Evolutionary conservation across 2,329 filamentous ascomycete species (phyloP), one percentile per base, ranked within the genome.

Genomic region (Arthrobotrys musiformis): DNA sequence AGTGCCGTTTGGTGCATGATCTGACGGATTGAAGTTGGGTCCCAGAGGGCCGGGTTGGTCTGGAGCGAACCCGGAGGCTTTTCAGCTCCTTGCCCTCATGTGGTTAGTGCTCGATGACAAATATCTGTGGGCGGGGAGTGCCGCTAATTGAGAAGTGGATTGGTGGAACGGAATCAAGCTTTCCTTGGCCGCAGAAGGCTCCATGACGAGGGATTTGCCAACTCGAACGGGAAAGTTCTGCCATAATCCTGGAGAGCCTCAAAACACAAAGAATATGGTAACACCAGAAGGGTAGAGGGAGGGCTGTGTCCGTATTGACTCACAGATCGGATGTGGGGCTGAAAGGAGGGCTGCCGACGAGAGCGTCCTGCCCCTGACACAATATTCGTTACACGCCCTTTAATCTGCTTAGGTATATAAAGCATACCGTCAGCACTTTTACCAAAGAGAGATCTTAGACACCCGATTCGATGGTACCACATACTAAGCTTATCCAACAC

Each of bases 131-230:
- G 35, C 35, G 60, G 22, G 40, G 19, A 30, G 11, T 44, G 35
- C 40, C 60, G 40, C 60, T 46, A 63, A 28, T 26, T 6, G 26
- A 15, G 8, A 9, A 22, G 26, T 5, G 37, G 54, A 40, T 58
- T 54, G 28, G 50, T 35, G 50, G 26, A 17, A 42, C 35, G 42
- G 28, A 37, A 35, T 63, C 60, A 63, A 63, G 60, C 60, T 63
- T 62, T 63, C 60, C 60, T 63, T 63, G 60, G 60, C 40, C 42
- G 17, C 30, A 40, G 54, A 37, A 7, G 54, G 54, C 54, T 40
- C 54, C 24, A 5, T 58, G 24, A n/a, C 33, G 30, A 24, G 40
- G 54, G 54, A 58, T 58, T 58, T 58, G 4, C 33, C 19, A 40
- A 24, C 54, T 24, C 5, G 5, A 58, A 58, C 33, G 19, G 54